Evolutionary conservation across 176 grass and related monocot species (phyloP).

Genomic region (Phoenix dactylifera): DNA sequence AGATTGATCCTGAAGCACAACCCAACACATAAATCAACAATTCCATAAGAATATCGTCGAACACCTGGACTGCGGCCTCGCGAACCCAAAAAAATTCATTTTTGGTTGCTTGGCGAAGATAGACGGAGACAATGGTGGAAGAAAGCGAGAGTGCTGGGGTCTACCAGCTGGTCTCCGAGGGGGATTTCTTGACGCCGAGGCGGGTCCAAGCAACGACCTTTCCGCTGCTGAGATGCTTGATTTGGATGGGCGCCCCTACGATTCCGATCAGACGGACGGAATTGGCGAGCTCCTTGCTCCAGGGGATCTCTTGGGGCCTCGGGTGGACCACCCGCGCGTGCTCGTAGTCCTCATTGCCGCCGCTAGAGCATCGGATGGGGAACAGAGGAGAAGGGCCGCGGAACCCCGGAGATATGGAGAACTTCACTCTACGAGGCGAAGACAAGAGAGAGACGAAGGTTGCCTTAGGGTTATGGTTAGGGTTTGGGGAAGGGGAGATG

Average conservation of each 20-base stretch:
- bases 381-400: background rate
- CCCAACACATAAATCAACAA: background rate
- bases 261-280: constrained; percentile 66
- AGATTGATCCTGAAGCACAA: constrained; percentile 58
- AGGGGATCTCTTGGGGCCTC: constrained; percentile 49
- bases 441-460: too few species aligned
- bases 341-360: constrained; percentile 8
- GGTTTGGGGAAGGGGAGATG: too few species aligned
- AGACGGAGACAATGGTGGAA: background rate
- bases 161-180: constrained; percentile 71
- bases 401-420: too few species aligned
- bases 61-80: background rate
- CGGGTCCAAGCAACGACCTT: constrained; percentile 56
- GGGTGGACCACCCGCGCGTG: constrained; percentile 18
- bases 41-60: background rate
- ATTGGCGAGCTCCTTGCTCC: constrained; percentile 74
- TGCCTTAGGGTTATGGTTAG: too few species aligned
- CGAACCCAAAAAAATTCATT: background rate
- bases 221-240: constrained; percentile 65
- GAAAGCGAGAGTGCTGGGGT: background rate
- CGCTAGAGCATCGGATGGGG: constrained; percentile 4
- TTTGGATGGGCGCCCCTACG: constrained; percentile 53
- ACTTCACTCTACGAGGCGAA: too few species aligned
- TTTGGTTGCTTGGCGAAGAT: background rate
- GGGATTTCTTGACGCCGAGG: constrained; percentile 67